phyloP scores from a whole-genome alignment of 192 early-diverging fungal species.

The Dispira parvispora region DNA sequence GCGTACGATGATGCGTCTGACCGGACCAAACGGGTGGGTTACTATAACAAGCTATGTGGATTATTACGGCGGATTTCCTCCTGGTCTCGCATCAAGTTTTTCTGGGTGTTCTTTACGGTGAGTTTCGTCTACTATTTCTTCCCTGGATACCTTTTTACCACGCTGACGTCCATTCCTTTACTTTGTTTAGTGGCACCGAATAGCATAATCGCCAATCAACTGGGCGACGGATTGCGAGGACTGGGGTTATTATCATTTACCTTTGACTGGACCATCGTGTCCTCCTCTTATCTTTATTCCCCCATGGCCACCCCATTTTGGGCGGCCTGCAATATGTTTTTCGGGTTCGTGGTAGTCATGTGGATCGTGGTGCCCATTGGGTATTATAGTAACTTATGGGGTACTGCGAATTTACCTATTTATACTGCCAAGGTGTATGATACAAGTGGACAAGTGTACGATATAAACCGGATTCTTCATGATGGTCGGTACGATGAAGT shows the following conservation, averaged over 20 bases:
- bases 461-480: constrained; percentile 38
- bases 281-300: constrained; percentile 33
- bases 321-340: constrained; percentile 50
- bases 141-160: constrained; percentile 49
- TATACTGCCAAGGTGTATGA: constrained; percentile 48
- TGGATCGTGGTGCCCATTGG: constrained; percentile 57
- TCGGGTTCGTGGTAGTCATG: constrained; percentile 51
- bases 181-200: constrained; percentile 35
- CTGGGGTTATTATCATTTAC: constrained; percentile 52
- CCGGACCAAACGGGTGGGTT: neutral
- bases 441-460: constrained; percentile 31
- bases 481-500: constrained; percentile 27
- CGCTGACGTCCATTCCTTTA: constrained; percentile 42
- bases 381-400: constrained; percentile 51
- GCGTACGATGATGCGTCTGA: neutral
- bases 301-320: constrained; percentile 60
- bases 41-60: neutral
- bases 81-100: constrained; percentile 28
- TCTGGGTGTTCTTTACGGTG: constrained; percentile 25
- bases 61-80: neutral
- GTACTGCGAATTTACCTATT: constrained; percentile 36
- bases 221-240: constrained; percentile 35
- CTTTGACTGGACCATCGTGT: constrained; percentile 57
- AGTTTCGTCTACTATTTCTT: constrained; percentile 39
- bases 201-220: constrained; percentile 27